phyloP scores from a whole-genome alignment of 352 stramenopile genomes.

The Pythium scleroteichum region DNA sequence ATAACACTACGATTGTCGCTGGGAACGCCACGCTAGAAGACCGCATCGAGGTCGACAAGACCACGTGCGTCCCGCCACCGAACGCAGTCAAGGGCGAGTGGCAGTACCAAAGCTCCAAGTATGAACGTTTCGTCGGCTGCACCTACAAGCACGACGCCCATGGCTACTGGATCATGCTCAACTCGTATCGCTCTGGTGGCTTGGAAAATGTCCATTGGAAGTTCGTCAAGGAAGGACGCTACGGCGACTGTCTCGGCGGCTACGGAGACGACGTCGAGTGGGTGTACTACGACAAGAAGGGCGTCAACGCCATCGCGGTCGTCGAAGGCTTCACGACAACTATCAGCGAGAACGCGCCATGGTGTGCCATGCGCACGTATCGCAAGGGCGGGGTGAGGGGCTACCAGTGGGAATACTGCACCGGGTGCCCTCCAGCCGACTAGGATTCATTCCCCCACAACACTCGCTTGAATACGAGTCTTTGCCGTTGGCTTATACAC shows the following conservation, averaged over 20 bases:
- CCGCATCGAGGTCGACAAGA: not conserved
- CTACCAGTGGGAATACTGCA: constrained; percentile 3
- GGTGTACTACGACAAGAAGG: not conserved
- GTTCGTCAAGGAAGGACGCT: not conserved
- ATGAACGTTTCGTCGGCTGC: not conserved
- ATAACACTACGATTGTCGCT: too few species aligned
- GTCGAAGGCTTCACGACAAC: not conserved
- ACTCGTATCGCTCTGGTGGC: constrained; percentile 2
- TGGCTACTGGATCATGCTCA: constrained; percentile 1
- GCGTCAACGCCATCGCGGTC: not conserved
- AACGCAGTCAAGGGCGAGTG: not conserved
- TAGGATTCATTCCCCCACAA: too few species aligned
- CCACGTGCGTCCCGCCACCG: too few species aligned
- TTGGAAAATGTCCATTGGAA: not conserved
- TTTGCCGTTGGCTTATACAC: too few species aligned
- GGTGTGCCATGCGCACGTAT: not conserved
- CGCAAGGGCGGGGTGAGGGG: not conserved
- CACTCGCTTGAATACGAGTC: too few species aligned
- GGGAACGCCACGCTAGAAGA: too few species aligned
- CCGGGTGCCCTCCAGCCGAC: too few species aligned
- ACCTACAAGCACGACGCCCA: not conserved
- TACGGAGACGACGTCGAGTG: not conserved
- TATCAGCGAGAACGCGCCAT: not conserved
- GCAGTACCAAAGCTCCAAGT: not conserved
- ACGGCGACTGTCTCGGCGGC: not conserved